A percentile compares a stretch with the other conserved stretches of the same genome.
These are phyloP conservation scores for Ambrosia hybrid DNA, from an alignment of 140 eudicot genomes.

Conservation along the genomic window DNA sequence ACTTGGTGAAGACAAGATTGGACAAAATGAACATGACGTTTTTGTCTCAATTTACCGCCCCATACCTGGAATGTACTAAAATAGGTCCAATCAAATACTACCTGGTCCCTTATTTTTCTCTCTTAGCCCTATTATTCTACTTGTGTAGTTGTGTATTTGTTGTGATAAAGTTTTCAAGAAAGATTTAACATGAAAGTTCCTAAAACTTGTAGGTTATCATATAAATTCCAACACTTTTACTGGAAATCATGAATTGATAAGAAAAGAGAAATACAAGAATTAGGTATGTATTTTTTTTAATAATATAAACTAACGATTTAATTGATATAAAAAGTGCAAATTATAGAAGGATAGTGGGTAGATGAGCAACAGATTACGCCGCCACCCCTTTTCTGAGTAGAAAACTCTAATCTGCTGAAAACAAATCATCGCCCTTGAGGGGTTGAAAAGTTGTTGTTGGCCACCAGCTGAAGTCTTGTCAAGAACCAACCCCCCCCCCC, in stretches of 20 bases:
- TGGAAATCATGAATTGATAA: neutral
- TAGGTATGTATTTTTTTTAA: too few species aligned
- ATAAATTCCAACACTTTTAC: too few species aligned
- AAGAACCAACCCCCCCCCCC: too few species aligned
- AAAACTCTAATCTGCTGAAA: too few species aligned
- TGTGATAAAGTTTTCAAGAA: neutral
- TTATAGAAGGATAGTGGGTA: too few species aligned
- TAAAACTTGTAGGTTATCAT: neutral
- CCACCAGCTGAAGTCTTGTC: too few species aligned
- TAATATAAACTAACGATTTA: too few species aligned
- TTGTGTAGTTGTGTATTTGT: neutral
- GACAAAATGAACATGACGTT: constrained; percentile 20
- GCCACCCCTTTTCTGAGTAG: too few species aligned
- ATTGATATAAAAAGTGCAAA: too few species aligned
- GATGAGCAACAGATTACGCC: too few species aligned
- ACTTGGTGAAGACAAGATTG: constrained; percentile 21
- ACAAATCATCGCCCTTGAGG: too few species aligned
- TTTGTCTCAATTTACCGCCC: constrained; percentile 22
- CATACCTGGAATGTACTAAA: constrained; percentile 23
- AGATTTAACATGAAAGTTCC: neutral
- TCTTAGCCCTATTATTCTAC: constrained; percentile 7
- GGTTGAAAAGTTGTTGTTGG: too few species aligned
- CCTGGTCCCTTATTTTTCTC: constrained; percentile 13
- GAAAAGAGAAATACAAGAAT: neutral
- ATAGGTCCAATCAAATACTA: constrained; percentile 20